phyloP scores from a whole-genome alignment of 164 flowering plant species.

The Nymphaea thermarum region DNA sequence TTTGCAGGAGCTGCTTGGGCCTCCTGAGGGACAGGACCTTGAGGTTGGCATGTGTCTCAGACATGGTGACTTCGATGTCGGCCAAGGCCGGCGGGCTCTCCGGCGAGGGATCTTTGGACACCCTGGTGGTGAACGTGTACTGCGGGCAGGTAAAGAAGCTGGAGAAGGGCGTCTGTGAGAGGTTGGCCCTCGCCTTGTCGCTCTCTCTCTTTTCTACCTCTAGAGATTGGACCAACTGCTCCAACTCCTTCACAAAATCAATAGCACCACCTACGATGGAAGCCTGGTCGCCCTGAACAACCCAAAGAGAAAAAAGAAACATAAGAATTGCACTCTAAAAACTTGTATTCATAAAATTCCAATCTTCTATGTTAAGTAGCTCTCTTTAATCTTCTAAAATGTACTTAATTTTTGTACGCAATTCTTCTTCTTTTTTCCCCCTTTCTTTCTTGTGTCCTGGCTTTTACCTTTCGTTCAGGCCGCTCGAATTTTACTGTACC shows the following conservation, averaged over 20 bases:
- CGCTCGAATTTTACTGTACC: no score
- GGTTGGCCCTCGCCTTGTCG: not conserved
- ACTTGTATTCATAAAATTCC: no score
- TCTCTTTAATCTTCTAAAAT: no score
- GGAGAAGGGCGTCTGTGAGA: not conserved
- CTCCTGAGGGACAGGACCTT: slow-evolving; percentile 39
- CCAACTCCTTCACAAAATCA: slow-evolving; percentile 85
- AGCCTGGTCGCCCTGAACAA: slow-evolving; percentile 80
- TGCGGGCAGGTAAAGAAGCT: not conserved
- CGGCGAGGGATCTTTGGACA: not conserved
- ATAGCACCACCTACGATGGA: slow-evolving; percentile 94
- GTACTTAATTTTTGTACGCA: no score
- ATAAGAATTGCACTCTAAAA: not conserved
- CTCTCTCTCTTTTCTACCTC: slow-evolving; percentile 42
- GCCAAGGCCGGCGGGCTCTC: slow-evolving; percentile 37
- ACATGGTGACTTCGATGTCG: slow-evolving; percentile 73
- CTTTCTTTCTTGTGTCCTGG: no score
- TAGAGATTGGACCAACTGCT: slow-evolving; percentile 59
- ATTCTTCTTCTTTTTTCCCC: no score
- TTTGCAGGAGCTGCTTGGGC: slow-evolving; percentile 40
- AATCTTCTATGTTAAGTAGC: no score
- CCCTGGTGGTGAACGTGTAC: not conserved
- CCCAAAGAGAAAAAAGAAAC: not conserved
- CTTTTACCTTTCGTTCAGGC: no score
- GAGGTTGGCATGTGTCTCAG: slow-evolving; percentile 77